Conservation (phyloP, 805 yeast genomes). For the Saccharomycopsis malanga region DNA sequence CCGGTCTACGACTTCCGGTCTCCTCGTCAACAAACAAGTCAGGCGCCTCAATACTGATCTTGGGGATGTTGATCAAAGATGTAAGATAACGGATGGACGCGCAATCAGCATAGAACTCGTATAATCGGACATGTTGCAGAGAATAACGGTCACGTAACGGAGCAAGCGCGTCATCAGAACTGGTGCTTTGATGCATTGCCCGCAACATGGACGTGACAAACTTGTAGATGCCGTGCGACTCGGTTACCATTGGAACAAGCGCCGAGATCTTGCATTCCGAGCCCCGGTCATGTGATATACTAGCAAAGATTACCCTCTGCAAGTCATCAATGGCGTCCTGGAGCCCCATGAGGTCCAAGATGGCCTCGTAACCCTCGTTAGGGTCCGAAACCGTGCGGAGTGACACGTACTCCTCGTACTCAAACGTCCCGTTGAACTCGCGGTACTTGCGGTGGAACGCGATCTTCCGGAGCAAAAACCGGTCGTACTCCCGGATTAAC, state of each 20-base stretch:
- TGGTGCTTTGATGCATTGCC: conserved; percentile 70
- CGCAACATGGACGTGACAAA: conserved; percentile 85
- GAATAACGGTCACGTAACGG: conserved; percentile 67
- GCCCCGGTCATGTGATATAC: conserved; percentile 48
- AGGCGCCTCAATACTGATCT: conserved; percentile 29
- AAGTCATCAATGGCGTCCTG: conserved; percentile 80
- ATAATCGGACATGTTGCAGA: conserved; percentile 57
- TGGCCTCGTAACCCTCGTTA: conserved; percentile 89
- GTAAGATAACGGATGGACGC: conserved; percentile 40
- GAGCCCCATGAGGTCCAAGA: conserved; percentile 74
- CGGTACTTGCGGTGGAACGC: conserved; percentile 78
- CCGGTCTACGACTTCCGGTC: conserved; percentile 21
- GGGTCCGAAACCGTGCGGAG: conserved; percentile 85
- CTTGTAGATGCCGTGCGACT: conserved; percentile 87
- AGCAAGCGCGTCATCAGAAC: conserved; percentile 66
- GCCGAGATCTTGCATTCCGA: conserved; percentile 79
- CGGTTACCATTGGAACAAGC: conserved; percentile 83
- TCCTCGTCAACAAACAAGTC: conserved; percentile 27
- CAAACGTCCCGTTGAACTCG: conserved; percentile 92
- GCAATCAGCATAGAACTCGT: conserved; percentile 86
- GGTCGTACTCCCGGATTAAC: conserved; percentile 70
- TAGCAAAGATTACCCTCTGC: conserved; percentile 67
- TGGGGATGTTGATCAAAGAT: conserved; percentile 19
- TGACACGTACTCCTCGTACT: conserved; percentile 90
- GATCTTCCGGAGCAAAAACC: conserved; percentile 62